Percentiles rank a stretch among this genome's conserved stretches.
phyloP scores from a whole-genome alignment of 257 asterid species.

The Solanum sitiens region DNA sequence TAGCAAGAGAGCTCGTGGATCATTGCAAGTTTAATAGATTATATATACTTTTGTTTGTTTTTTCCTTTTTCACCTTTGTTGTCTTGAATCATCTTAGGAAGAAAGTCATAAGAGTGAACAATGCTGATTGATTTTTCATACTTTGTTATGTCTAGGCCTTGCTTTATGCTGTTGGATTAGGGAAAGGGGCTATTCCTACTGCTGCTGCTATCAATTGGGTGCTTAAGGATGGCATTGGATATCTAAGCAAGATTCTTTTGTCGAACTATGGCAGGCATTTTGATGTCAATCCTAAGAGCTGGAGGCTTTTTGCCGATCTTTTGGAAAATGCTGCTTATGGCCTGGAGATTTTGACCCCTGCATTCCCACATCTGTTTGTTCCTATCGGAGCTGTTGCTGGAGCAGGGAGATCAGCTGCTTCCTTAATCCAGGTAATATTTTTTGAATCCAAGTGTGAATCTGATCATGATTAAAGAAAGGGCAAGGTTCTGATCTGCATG shows the following conservation, averaged over 20 bases:
- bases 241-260: constrained; percentile 78
- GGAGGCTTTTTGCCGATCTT: constrained; percentile 95
- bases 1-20: neutral
- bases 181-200: constrained; percentile 96
- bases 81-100: neutral
- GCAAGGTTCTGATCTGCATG: neutral
- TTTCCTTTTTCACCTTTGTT: neutral
- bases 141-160: constrained; percentile 38
- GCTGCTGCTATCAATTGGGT: constrained; percentile 99
- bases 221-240: constrained; percentile 95
- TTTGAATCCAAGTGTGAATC: neutral
- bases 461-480: neutral
- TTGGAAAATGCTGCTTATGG: constrained; percentile 95
- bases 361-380: constrained; percentile 93
- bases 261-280: constrained; percentile 93
- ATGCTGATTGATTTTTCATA: neutral
- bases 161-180: constrained; percentile 96
- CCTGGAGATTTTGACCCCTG: constrained; percentile 87
- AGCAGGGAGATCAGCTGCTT: constrained; percentile 94
- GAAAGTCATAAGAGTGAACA: neutral
- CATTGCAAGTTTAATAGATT: neutral
- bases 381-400: constrained; percentile 96
- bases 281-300: constrained; percentile 93
- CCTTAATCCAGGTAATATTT: constrained; percentile 70
- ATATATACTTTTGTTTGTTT: neutral